Base-by-base conservation (phyloP, 2,329 filamentous ascomycete genomes). In the Venturia asperata region DNA sequence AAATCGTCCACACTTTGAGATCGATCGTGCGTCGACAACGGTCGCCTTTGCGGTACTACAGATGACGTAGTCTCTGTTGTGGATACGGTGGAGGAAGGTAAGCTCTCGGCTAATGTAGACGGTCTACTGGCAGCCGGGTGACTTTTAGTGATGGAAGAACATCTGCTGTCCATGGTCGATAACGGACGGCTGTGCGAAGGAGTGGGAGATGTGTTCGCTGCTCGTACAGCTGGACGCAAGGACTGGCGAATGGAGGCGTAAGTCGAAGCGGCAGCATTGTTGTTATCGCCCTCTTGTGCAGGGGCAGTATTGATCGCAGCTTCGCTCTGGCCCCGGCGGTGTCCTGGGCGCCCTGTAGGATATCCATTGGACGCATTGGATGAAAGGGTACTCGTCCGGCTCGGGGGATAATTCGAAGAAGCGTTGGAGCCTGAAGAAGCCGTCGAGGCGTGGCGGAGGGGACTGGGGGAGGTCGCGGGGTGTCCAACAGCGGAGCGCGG, bases 261-360 rank as follows among this genome's bases (percentile, higher is more conserved):
- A 68, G 87, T 81, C 70, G 84, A 86, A 42, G 86, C 85, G n/a
- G 85, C 80, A 67, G 77, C 72, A 52, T 78, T 75, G 65, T 76
- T 74, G 10, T 73, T 69, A 17, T 65, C 69, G 58, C 72, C 80
- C 74, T 73, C 79, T 74, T 80, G 77, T 72, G 81, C 75, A 76
- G 80, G 73, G 66, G 77, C 77, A 69, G 82, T 77, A 67, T 80
- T 76, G 55, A 81, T 80, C 67, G 82, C 82, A 66, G 83, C 83
- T 79, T 94, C 90, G 77, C 90, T 93, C 75, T 87, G 83, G 67
- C 89, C 89, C 74, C 91, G 85, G 75, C 86, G 89, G 72, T 93
- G 90, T 61, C 82, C 81, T 58, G 52, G 30, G 1, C 52, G 27
- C 62, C 74, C 70, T 63, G 74, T 72, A 39, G 72, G 74, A 19